These are phyloP conservation scores for Candida patagonica DNA, from an alignment of 805 yeast species.

Conservation along the genomic window DNA sequence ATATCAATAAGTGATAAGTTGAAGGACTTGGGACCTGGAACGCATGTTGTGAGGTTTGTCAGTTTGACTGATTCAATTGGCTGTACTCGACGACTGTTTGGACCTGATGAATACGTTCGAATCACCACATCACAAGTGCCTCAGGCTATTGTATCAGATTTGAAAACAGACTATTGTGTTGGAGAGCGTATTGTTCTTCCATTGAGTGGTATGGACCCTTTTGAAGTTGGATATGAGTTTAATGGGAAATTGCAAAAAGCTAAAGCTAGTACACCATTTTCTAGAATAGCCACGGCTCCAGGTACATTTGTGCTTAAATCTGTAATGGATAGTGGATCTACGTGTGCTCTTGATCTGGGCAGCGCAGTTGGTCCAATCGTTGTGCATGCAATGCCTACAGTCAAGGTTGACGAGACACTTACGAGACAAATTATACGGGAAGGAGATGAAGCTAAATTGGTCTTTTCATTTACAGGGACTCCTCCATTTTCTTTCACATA, in stretches of 20 bases:
- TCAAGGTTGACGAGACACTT: conserved; percentile 51
- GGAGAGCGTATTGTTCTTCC: conserved; percentile 81
- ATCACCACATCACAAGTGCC: conserved; percentile 74
- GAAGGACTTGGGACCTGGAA: conserved; percentile 55
- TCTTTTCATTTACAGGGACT: conserved; percentile 71
- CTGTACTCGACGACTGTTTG: conserved; percentile 43
- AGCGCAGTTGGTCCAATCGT: conserved; percentile 28
- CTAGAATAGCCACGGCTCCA: conserved; percentile 69
- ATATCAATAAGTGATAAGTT: conserved; percentile 38
- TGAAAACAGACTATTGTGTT: conserved; percentile 61
- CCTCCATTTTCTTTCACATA: conserved; percentile 89
- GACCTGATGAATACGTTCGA: conserved; percentile 35
- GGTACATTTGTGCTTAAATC: conserved; percentile 66
- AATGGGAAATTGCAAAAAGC: conserved; percentile 53
- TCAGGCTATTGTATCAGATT: conserved; percentile 40
- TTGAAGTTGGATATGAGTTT: conserved; percentile 64
- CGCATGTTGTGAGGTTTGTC: conserved; percentile 50
- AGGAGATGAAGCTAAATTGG: conserved; percentile 87
- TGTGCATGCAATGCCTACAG: conserved; percentile 62
- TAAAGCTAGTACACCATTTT: conserved; percentile 40
- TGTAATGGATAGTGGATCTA: conserved; percentile 63
- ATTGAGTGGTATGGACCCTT: conserved; percentile 73
- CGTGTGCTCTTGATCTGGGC: conserved; percentile 40
- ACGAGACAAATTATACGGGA: conserved; percentile 78
- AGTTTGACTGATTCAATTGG: conserved; percentile 61